Percentiles rank a stretch among this genome's conserved stretches.
These are phyloP conservation scores for Lasiodiplodia sp. DNA, from an alignment of 2,329 filamentous ascomycete species.

Conservation along the genomic window DNA sequence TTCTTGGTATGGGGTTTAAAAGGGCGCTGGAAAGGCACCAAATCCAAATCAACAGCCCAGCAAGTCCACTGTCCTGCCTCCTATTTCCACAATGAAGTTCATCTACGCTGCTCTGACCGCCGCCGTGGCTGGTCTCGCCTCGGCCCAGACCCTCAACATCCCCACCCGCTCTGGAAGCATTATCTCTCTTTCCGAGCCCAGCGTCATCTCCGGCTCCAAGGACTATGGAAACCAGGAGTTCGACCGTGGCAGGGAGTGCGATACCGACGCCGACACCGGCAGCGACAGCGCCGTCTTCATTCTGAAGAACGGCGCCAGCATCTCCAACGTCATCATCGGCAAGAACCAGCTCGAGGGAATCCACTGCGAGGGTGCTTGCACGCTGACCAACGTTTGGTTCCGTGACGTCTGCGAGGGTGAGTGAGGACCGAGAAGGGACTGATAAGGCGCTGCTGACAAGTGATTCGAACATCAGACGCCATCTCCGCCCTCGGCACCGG, in stretches of 20 bases:
- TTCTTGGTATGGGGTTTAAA: constrained; percentile 8
- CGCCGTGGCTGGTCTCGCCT: constrained; percentile 38
- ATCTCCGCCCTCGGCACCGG: constrained; percentile 38
- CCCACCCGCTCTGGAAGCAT: constrained; percentile 41
- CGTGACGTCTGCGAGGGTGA: constrained; percentile 45
- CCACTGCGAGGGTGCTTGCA: constrained; percentile 60
- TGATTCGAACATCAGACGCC: constrained; percentile 44
- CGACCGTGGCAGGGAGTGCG: constrained; percentile 50
- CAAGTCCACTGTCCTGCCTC: constrained; percentile 23
- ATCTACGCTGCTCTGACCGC: constrained; percentile 36
- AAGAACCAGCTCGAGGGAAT: constrained; percentile 56
- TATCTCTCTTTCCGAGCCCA: constrained; percentile 39
- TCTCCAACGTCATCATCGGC: constrained; percentile 59
- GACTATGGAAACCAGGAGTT: constrained; percentile 43
- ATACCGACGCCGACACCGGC: constrained; percentile 49
- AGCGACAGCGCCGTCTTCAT: constrained; percentile 55
- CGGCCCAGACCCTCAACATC: constrained; percentile 44
- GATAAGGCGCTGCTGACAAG: not conserved
- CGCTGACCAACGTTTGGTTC: constrained; percentile 47
- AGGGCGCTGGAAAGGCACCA: not conserved
- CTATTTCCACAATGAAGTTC: constrained; percentile 35
- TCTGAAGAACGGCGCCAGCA: constrained; percentile 53
- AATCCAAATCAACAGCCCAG: constrained; percentile 28
- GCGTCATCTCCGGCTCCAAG: constrained; percentile 33
- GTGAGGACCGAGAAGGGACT: not conserved